phyloP scores from a whole-genome alignment of 768 basidiomycete genomes.

The Mycena maculata region DNA sequence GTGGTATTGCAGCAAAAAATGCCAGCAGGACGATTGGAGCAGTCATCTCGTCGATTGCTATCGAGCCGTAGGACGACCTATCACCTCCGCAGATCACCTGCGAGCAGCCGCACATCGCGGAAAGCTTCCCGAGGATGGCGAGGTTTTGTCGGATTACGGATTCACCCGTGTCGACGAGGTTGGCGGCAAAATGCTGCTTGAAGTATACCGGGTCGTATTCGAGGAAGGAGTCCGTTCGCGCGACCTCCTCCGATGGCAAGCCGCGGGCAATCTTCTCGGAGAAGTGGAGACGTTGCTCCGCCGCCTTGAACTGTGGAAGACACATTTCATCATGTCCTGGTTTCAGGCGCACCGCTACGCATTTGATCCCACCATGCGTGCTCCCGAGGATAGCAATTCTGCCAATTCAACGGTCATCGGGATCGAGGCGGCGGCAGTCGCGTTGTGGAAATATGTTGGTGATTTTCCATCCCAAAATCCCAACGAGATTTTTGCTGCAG shows the following conservation, averaged over 20 bases:
- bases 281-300: slow-evolving; percentile 38
- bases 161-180: slow-evolving; percentile 36
- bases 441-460: slow-evolving; percentile 11
- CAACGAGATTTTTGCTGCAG: background rate
- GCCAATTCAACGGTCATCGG: no score
- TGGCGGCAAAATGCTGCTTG: slow-evolving; percentile 36
- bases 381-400: background rate
- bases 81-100: slow-evolving; percentile 40
- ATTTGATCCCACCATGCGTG: slow-evolving; percentile 8
- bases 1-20: slow-evolving; percentile 39
- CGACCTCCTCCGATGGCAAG: slow-evolving; percentile 38
- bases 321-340: background rate
- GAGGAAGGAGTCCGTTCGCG: slow-evolving; percentile 30
- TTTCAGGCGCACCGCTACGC: slow-evolving; percentile 14
- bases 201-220: slow-evolving; percentile 28
- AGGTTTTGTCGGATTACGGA: slow-evolving; percentile 41
- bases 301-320: slow-evolving; percentile 12
- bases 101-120: slow-evolving; percentile 33
- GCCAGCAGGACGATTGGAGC: slow-evolving; percentile 38
- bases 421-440: background rate
- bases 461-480: slow-evolving; percentile 7
- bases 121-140: slow-evolving; percentile 35
- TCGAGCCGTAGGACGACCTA: slow-evolving; percentile 21
- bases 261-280: slow-evolving; percentile 34
- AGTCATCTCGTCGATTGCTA: slow-evolving; percentile 39